Base-by-base conservation (phyloP, 2,329 filamentous ascomycete species). In the Beauveria caledonica region DNA sequence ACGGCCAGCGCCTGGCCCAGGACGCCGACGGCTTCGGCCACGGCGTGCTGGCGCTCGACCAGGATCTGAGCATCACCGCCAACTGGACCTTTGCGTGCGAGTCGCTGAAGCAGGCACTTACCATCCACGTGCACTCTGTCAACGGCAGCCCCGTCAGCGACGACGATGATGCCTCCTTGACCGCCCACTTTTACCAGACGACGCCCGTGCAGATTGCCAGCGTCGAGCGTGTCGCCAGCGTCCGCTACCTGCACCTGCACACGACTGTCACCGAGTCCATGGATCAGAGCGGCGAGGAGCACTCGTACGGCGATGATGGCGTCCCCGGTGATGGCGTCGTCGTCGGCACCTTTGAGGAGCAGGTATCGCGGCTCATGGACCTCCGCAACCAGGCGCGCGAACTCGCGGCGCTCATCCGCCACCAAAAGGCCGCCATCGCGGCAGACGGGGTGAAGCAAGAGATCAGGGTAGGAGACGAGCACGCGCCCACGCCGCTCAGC, bases 11-110 rank as follows among this genome's bases (percentile, higher is more conserved):
- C 5, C 70, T 82, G 5, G 63, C 69, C 17, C 75, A 77, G 61
- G 71, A 73, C 48, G 72, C 67, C 21, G 68, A 72, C 59, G 74
- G 74, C n/a, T 61, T 66, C 48, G 78, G 79, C 53, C 73, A 72
- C 33, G 78, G 78, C 21, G 66, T 71, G 21, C 68, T 83, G 59
- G 68, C 69, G 15, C 70, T 75, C 46, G 69, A 74, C 33, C 65
- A 73, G 29, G 74, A 73, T 60, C 70, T 68, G 59, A 65, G 71
- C 54, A 69, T 81, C 57, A 67, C 72, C 23, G 78, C 77, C 60
- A 71, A 72, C 54, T 83, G 80, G 80, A 67, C 70, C 17, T 76
- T 80, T 60, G 72, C 74, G 61, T 83, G 80, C 63, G 53, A 69
- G 13, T 68, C 77, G 44, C 69, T 76, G 53, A 75, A 75, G 53